Evolutionary conservation across 1,284 basidiomycete species (phyloP).

Genomic region (Pholiota adiposa): DNA sequence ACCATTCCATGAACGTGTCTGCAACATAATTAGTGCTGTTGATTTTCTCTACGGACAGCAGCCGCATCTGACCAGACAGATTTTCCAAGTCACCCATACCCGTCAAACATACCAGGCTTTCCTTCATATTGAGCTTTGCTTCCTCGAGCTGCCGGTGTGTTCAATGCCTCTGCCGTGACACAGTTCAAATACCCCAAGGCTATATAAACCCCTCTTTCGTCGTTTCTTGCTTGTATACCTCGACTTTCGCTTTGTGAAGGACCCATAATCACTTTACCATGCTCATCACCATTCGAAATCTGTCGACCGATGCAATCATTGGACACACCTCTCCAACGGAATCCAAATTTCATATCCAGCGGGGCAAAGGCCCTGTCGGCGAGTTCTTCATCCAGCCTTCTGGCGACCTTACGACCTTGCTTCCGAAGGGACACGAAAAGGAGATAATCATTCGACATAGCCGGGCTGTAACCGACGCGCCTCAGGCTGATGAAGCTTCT

Average conservation of each 20-base stretch:
- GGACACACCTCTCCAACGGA: constrained; percentile 25
- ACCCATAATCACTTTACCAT: too few relatives aligned
- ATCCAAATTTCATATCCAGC: constrained; percentile 20
- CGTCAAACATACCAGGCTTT: background rate
- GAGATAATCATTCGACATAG: constrained; percentile 21
- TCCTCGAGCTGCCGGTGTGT: background rate
- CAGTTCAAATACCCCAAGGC: background rate
- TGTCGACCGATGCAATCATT: constrained; percentile 42
- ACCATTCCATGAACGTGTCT: too few relatives aligned
- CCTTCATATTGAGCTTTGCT: background rate
- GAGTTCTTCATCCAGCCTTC: constrained; percentile 20
- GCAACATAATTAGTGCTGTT: background rate
- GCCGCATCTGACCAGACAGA: background rate
- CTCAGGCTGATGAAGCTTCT: background rate
- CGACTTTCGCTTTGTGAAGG: too few relatives aligned
- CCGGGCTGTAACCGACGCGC: background rate
- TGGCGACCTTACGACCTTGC: constrained; percentile 17
- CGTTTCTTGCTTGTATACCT: background rate
- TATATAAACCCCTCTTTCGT: background rate
- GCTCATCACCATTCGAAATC: constrained; percentile 50
- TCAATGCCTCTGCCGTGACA: background rate
- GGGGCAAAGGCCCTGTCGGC: constrained; percentile 22
- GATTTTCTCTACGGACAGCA: background rate
- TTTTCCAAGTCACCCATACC: background rate
- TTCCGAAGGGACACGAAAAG: constrained; percentile 18